Base-by-base conservation (phyloP, 2,329 filamentous ascomycete genomes). In the Stagonosporopsis cucurbitacearum region DNA sequence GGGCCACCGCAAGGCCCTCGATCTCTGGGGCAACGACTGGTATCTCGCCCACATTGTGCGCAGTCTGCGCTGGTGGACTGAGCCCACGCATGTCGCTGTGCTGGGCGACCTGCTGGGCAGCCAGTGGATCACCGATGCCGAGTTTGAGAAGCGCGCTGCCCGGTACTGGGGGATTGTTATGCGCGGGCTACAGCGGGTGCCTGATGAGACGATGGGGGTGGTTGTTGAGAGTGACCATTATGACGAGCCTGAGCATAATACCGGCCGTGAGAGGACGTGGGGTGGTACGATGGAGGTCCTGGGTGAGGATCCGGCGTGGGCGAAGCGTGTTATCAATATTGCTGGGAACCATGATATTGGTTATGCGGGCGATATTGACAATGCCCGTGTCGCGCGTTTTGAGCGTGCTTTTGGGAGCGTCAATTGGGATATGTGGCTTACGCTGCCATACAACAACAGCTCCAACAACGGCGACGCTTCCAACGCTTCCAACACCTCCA, bases 301-400 rank as follows among this genome's bases (percentile, higher is more conserved):
- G 22, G 77, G 78, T 1, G 60, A 60, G 42, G 80, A 84, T 54
- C 76, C 79, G 6, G 75, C 76, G 2, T 98, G 95, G 95, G 77
- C 81, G n/a, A 83, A 80, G 36, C 85, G 89, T 51, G 82, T 97
- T 60, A 92, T 99, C 72, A 96, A 96, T 65, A 86, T 98, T 23
- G 92, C 88, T 0, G 95, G 95, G 1, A 99, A 99, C 70, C 95
- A 99, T 72, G 95, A 99, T 74, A 88, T 99, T 69, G 95, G 95
- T 30, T 99, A 99, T 73, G 92, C 93, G 0, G 95, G 95, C 3
- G 95, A 99, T 74, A 83, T 98, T 58, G 92, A 89, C 36, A 78
- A 82, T n/a, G 82, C 86, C 58, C 86, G 92, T 3, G 81, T 97
- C 50, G 80, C 85, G 25, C 85, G 95, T 1, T 99, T 98, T 71